These are phyloP conservation scores for Graphilbum sp. DNA, from an alignment of 2,329 filamentous ascomycete species.

Conservation along the genomic window DNA sequence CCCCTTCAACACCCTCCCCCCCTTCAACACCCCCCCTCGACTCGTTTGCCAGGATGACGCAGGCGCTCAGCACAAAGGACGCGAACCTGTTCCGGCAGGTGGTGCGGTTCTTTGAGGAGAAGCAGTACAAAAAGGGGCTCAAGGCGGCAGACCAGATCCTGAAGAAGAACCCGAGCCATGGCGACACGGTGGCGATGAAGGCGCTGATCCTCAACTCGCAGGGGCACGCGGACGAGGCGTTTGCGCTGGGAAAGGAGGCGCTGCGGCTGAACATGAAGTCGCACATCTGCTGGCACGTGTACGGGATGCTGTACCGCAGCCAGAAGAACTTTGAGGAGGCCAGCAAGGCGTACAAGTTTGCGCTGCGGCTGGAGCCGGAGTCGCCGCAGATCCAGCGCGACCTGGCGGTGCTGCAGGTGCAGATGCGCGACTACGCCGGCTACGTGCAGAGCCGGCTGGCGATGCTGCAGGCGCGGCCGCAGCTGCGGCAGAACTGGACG, in stretches of 20 bases:
- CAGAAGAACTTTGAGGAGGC: conserved; percentile 98
- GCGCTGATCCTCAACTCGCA: conserved; percentile 88
- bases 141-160: conserved; percentile 95
- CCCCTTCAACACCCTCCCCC: conserved; percentile 9
- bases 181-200: conserved; percentile 98
- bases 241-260: conserved; percentile 79
- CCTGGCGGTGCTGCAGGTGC: conserved; percentile 79
- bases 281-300: conserved; percentile 98
- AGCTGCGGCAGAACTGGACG: conserved; percentile 86
- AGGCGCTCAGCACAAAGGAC: conserved; percentile 72
- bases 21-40: no score
- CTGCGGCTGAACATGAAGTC: conserved; percentile 96
- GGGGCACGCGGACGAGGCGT: conserved; percentile 86
- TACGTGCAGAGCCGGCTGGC: conserved; percentile 78
- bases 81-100: conserved; percentile 85
- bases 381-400: conserved; percentile 89
- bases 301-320: conserved; percentile 80
- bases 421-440: conserved; percentile 90
- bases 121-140: conserved; percentile 89
- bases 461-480: conserved; percentile 75
- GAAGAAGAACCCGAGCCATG: conserved; percentile 87
- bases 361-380: conserved; percentile 82
- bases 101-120: conserved; percentile 92
- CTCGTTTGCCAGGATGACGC: conserved; percentile 52
- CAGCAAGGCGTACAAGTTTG: conserved; percentile 98